Percentiles rank a stretch among this genome's conserved stretches.
Conservation (phyloP, 805 yeast species). For the Priceomyces haplophilus region DNA sequence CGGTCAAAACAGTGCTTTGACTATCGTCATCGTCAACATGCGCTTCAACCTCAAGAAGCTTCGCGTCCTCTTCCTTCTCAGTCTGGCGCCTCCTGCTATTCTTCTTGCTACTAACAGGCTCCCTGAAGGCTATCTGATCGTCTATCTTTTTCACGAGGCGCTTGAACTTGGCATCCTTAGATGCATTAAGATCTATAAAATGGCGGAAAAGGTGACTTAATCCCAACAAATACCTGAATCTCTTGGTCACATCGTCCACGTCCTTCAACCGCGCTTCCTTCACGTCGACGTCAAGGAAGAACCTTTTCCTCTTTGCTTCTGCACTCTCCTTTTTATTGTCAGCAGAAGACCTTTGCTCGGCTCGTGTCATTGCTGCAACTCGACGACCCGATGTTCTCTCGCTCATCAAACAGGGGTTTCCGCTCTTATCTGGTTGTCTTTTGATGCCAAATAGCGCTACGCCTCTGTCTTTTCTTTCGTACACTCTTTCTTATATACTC, state of each 20-base stretch:
- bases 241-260: conserved; percentile 64
- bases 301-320: conserved; percentile 45
- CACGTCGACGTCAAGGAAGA: conserved; percentile 51
- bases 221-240: conserved; percentile 78
- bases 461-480: not conserved
- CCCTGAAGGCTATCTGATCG: conserved; percentile 40
- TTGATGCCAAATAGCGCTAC: not conserved
- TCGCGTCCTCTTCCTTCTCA: conserved; percentile 95
- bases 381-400: not conserved
- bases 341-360: not conserved
- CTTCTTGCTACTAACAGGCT: conserved; percentile 17
- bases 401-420: not conserved
- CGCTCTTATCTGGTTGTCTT: not conserved
- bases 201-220: conserved; percentile 85
- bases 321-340: conserved; percentile 9
- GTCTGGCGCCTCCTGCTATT: conserved; percentile 70
- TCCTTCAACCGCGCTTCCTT: conserved; percentile 50
- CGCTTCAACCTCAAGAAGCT: conserved; percentile 78
- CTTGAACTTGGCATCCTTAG: conserved; percentile 71
- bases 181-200: conserved; percentile 77
- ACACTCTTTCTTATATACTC: not conserved
- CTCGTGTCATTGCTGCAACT: conserved; percentile 10
- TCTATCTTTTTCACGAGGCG: conserved; percentile 58
- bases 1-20: conserved; percentile 65
- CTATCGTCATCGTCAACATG: conserved; percentile 53